Evolutionary conservation across 2,329 filamentous ascomycete genomes (phyloP), one percentile per base, ranked within the genome.

Genomic region (Pleochaeta shiraiana): DNA sequence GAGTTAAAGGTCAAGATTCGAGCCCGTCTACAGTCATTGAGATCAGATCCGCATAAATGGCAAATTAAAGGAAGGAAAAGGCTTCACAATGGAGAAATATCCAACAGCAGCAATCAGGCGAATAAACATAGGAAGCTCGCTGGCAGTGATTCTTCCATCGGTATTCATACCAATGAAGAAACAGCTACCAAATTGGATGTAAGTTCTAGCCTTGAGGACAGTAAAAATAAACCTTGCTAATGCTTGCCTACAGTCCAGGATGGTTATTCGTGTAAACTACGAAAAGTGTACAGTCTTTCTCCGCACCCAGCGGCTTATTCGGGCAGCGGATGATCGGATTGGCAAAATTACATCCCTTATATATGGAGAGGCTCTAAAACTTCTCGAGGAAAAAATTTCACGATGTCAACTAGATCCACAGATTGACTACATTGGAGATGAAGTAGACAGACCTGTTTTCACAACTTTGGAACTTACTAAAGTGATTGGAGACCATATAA

Each of bases 231-330:
- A 43, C 37, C 9, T 14, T 43, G 37, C 37, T 43, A 43, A 43
- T 12, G 14, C 37, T 43, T 43, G 66, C 39, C 45, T 65, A 1
- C 71, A 95, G 85, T 81, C 83, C 62, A 81, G 87, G 65, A 78
- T 90, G 68, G 79, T 91, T 39, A 78, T 97, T 61, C 83, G 86
- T 31, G 78, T 96, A 64, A 96, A 95, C 72, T 86, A 89, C 70
- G 86, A 91, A 65, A 95, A 92, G 73, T 88, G 90, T 66, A 78
- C 86, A 6, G 88, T 96, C 11, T 84, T 88, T 62, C 78, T 95
- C 67, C 88, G 92, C 65, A 95, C 90, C 70, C 81, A 85, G 68
- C 83, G 84, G 24, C 83, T 97, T 2, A 83, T 86, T 63, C 79
- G 83, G n/a, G 81, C 90, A 65, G 89, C 84, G 0, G 79, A 84